Percentiles rank a stretch among this genome's conserved stretches.
These are phyloP conservation scores for Vishniacozyma victoriae DNA, from an alignment of 768 basidiomycete genomes.

Conservation along the genomic window DNA sequence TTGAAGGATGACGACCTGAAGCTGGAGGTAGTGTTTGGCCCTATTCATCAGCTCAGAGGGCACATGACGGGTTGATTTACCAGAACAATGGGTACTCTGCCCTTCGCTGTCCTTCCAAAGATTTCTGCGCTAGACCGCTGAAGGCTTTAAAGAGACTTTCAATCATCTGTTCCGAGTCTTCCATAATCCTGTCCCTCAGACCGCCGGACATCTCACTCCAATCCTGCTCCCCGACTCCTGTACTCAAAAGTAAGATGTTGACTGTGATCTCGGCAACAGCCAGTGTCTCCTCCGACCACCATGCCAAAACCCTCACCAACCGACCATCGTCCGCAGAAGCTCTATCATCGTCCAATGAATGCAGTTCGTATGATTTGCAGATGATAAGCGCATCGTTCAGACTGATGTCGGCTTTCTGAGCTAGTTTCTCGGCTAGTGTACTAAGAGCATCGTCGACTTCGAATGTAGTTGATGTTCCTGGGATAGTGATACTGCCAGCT, in stretches of 20 bases:
- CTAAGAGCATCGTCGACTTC: constrained; percentile 66
- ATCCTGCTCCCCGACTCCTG: constrained; percentile 53
- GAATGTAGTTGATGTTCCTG: constrained; percentile 57
- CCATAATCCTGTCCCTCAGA: constrained; percentile 54
- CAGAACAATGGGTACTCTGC: constrained; percentile 22
- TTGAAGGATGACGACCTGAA: constrained; percentile 76
- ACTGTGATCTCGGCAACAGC: constrained; percentile 63
- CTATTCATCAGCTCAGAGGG: constrained; percentile 62
- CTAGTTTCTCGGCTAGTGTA: constrained; percentile 65
- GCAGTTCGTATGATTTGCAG: constrained; percentile 67
- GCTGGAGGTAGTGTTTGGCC: constrained; percentile 47
- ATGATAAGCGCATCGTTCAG: constrained; percentile 71
- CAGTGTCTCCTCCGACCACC: constrained; percentile 76
- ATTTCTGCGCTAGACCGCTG: constrained; percentile 41
- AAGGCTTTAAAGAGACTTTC: constrained; percentile 60
- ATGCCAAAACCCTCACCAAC: constrained; percentile 64
- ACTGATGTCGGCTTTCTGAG: constrained; percentile 67
- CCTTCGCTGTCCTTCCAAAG: constrained; percentile 42
- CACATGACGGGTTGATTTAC: constrained; percentile 14
- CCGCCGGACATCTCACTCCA: constrained; percentile 14
- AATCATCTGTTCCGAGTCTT: constrained; percentile 62
- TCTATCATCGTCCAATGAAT: constrained; percentile 52
- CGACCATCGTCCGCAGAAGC: constrained; percentile 38
- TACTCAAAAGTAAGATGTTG: constrained; percentile 69
- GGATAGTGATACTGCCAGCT: too few species aligned